Evolutionary conservation across 768 basidiomycete genomes (phyloP), one percentile per base, ranked within the genome.

Genomic region (Suillus subluteus): DNA sequence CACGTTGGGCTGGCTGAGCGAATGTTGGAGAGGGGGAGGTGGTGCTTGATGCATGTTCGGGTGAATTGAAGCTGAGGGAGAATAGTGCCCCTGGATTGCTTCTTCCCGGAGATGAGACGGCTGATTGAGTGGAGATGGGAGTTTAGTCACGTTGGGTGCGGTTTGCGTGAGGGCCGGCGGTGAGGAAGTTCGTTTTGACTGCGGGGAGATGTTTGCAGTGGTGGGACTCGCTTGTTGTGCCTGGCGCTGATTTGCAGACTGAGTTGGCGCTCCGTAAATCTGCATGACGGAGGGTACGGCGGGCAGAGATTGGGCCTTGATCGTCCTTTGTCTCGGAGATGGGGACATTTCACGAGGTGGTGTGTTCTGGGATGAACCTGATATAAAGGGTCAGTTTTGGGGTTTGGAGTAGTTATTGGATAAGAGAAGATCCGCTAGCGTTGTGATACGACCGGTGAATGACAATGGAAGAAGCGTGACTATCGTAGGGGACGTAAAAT

Each of bases 231-330:
- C 70, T 66, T 80, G 81, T 16, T 79, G 77, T 11, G 32, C 21
- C 7, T 65, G 74, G 68, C 82, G 81, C 73, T 84, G 83, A 61
- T 75, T 75, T 67, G 80, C 68, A 72, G 75, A 73, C 71, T 72
- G 67, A 67, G 79, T 70, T 75, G 80, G 77, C 12, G 70, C 68
- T 62, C 73, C 71, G 73, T 86, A 88, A 18, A 88, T 77, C 68
- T 87, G 86, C 73, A 84, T 79, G 59, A 87, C 82, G 26, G 82
- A 80, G 32, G 89, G 87, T 6, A 88, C 86, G 73, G 86, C 78
- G 65, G 89, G 87, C 81, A 90, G 82, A 0, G 89, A 88, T 68
- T 87, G 85, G 1, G 87, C 72, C 71, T 90, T 90, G 30, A 82
- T 71, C 12, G 86, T 79, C 44, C 90, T 82, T 67, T 76, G 88